These are phyloP conservation scores for Thamnidium elegans DNA, from an alignment of 192 early-diverging fungal species.

Conservation along the genomic window DNA sequence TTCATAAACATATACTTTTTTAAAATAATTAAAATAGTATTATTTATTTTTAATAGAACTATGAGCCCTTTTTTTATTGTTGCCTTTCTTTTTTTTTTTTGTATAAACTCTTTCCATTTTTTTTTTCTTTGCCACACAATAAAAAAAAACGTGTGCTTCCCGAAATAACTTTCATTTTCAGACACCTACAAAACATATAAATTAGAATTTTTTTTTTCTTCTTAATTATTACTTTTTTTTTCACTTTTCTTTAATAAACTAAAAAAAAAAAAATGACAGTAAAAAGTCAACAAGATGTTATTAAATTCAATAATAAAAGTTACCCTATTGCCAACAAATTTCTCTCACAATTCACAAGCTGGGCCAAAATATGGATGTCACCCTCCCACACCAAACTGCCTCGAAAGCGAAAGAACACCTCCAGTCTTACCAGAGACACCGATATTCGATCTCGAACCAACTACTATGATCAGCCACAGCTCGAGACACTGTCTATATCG, in stretches of 20 bases:
- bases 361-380: conserved; percentile 12
- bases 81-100: no score
- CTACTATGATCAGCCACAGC: neutral
- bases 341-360: conserved; percentile 8
- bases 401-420: neutral
- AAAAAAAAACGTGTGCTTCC: neutral
- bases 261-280: neutral
- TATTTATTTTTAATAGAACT: no score
- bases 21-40: no score
- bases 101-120: neutral
- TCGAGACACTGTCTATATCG: neutral
- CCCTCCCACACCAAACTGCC: neutral
- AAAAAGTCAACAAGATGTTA: neutral
- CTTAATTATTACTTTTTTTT: neutral
- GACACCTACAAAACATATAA: neutral
- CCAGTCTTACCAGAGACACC: neutral
- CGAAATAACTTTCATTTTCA: conserved; percentile 6
- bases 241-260: neutral
- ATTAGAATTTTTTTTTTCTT: neutral
- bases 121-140: neutral
- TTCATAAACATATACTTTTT: no score
- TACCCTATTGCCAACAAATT: neutral
- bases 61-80: no score
- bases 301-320: neutral
- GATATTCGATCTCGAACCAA: neutral